Evolutionary conservation across 2,329 filamentous ascomycete species (phyloP), one percentile per base, ranked within the genome.

Genomic region (Colletotrichum lini): DNA sequence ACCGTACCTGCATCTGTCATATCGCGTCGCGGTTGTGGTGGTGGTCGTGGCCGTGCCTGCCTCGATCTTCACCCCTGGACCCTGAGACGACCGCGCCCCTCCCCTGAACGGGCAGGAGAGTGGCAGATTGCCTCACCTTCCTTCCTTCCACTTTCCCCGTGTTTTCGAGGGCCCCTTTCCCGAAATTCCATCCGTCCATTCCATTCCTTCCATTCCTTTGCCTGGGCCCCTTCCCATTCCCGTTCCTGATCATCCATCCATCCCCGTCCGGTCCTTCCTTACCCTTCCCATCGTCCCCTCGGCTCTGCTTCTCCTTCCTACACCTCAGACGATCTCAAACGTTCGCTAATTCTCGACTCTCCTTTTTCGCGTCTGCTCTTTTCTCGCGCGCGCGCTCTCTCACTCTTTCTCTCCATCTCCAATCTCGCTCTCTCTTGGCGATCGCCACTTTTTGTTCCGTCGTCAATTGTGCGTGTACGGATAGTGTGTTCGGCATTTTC

Each of bases 41-140:
- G 30, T 30, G 30, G 30, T 35, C 30, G 35, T 38, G 35, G 9
- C 35, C 35, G 35, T 38, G 35, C 57, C 45, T 30, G 35, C 47
- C 35, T 23, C 13, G 30, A 45, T 18, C 2, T 18, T 9, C n/a
- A 45, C 35, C 49, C 60, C 60, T 53, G 60, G 60, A 63, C 60
- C 65, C 65, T 71, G 68, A 68, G 68, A 71, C 53, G 58, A 15
- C 64, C 42, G 64, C 60, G 44, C 45, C 56, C 58, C 56, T 68
- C 58, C 35, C 68, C 68, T 68, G 65, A 63, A 68, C 57, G 61
- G 67, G 50, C 42, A 35, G 35, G 35, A 38, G 18, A 49, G 42
- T 53, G 60, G 47, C 59, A 50, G 63, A 63, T 68, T 71, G 58
- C 65, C 40, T 71, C 68, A 45, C 68, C 65, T 71, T 63, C 57